Evolutionary conservation across 768 basidiomycete species (phyloP), one percentile per base, ranked within the genome.

Genomic region (Hemileccinum rubropunctum): DNA sequence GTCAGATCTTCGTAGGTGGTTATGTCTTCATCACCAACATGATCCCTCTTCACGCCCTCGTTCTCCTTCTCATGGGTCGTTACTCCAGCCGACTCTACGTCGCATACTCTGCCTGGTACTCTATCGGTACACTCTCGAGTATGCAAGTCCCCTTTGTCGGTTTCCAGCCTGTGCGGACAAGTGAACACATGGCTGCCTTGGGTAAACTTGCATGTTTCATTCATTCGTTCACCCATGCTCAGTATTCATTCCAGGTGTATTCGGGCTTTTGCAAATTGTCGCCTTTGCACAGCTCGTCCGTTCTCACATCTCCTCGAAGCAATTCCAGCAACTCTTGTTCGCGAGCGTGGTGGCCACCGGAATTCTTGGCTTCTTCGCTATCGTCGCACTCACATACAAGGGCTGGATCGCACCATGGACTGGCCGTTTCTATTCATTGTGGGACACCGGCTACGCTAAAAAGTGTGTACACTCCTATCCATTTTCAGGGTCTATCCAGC

Each of bases 11-110:
- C 30, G 11, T 43, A 91, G 91, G 91, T 77, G 93, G 94, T 57
- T 99, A 98, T 71, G 97, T 89, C 0, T 99, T 99, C 79, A 99
- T 99, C 69, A 99, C 97, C 40, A 99, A 99, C 78, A 99, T 99
- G 95, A 95, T 98, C 52, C 97, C 97, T 33, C 74, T 99, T 2
- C 97, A 99, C 61, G 89, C 91, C 0, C 80, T 98, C n/a, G 86
- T 91, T 32, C 84, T 99, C 49, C 81, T 98, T 47, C 75, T 98
- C 30, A 99, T 98, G 97, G 95, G 95, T 17, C 84, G 97, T 42
- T 99, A 83, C 77, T 91, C 86, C 53, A 85, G 81, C 63, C 84
- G 93, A 21, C 80, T 99, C 42, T 99, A 99, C 68, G 85, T 94
- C 12, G 91, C 88, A 3, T 99, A 98, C 70, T 97, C 91, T 17